Percentiles rank a stretch among this genome's conserved stretches.
Conservation (phyloP, 2,329 filamentous ascomycete genomes). For the Proliferodiscus dingleyae region DNA sequence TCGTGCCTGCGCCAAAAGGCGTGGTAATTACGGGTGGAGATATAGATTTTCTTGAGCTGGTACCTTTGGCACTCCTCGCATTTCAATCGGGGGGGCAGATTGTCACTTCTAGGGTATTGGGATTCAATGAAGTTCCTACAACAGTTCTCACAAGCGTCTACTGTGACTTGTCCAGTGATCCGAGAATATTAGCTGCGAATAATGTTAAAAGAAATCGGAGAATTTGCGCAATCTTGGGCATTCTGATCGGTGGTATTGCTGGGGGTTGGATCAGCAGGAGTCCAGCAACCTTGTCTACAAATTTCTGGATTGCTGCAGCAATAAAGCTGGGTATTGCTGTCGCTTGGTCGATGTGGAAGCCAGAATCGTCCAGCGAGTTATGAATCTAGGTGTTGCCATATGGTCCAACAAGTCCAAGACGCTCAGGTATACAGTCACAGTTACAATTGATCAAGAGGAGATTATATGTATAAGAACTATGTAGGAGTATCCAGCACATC, state of each 20-base stretch:
- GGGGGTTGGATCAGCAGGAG: slow-evolving; percentile 52
- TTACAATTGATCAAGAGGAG: not conserved
- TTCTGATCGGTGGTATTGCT: slow-evolving; percentile 49
- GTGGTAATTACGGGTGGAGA: slow-evolving; percentile 24
- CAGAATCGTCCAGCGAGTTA: slow-evolving; percentile 13
- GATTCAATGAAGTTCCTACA: slow-evolving; percentile 67
- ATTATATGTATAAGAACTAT: too few relatives aligned
- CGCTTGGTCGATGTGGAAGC: slow-evolving; percentile 58
- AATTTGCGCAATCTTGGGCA: slow-evolving; percentile 43
- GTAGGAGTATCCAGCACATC: too few relatives aligned
- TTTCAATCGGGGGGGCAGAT: slow-evolving; percentile 78
- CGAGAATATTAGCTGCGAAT: slow-evolving; percentile 40
- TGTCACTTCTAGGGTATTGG: slow-evolving; percentile 65
- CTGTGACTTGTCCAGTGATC: slow-evolving; percentile 72
- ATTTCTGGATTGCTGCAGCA: slow-evolving; percentile 38
- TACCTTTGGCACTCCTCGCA: slow-evolving; percentile 44
- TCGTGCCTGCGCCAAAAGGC: slow-evolving; percentile 41
- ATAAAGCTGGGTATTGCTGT: slow-evolving; percentile 53
- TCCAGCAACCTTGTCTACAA: slow-evolving; percentile 44
- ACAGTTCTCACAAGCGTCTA: slow-evolving; percentile 79
- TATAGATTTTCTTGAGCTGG: slow-evolving; percentile 38
- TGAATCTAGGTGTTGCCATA: not conserved
- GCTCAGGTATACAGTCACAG: not conserved
- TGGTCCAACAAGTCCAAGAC: not conserved
- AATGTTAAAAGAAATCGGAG: slow-evolving; percentile 51